Base-by-base conservation (phyloP, 805 yeast genomes). In the Ogataea corticis region DNA sequence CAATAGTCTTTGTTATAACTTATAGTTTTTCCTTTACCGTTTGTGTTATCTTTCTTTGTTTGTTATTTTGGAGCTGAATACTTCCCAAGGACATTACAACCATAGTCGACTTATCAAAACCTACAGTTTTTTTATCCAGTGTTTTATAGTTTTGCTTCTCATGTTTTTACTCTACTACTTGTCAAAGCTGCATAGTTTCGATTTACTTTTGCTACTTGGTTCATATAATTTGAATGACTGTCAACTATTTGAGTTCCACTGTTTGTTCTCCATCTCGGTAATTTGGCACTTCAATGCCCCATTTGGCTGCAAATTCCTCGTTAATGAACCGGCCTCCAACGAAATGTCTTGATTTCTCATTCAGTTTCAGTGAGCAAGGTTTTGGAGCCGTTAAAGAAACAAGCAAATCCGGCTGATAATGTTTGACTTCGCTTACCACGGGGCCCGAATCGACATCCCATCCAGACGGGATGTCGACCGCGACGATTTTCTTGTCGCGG, bases 371-470 rank as follows among this genome's bases (percentile, higher is more conserved):
- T 2, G 95, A 80, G 43, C 96, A 91, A 0, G 95, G 94, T 61
- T 94, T 94, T 7, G 99, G 99, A 0, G 96, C 97, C 0, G 98
- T 91, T 39, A 94, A 69, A 41, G 96, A 85, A 9, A 94, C 82
- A 38, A 94, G 70, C 53, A 82, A 80, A 5, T 75, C 65, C 0
- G 97, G 96, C 19, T 70, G 70, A 15, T 65, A 68, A 13, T 62
- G 50, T 9, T 44, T 44, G 7, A 61, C 59, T 14, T 70, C 58
- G 0, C 63, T 67, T 10, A 68, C 65, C 2, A 63, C 66, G 0
- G 94, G 96, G 0, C 99, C 99, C 7, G 75, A 59, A 58, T 94
- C 96, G 10, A 94, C 98, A 59, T 91, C 92, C 99, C 99, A 94
- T 0, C 97, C 96, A 2, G 96, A 86, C 0, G 99, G 99, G 38